Evolutionary conservation across 2,329 filamentous ascomycete species (phyloP).

Genomic region (Penicillium sp.): DNA sequence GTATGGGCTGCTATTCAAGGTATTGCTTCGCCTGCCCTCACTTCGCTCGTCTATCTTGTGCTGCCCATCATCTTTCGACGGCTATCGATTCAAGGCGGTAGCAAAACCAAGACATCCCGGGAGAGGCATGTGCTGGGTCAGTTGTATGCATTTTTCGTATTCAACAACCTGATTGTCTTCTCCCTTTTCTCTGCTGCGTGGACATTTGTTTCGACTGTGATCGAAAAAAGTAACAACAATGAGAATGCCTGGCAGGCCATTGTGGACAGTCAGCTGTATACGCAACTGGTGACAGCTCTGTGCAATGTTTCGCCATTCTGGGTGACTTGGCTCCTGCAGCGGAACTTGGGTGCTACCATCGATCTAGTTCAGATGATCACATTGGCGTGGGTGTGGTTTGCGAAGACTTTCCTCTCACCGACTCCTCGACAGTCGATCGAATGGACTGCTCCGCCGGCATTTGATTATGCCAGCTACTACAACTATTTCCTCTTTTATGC

Average conservation of each 20-base stretch:
- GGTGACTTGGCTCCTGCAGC: constrained; percentile 90
- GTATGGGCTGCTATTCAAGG: constrained; percentile 91
- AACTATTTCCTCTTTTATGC: constrained; percentile 97
- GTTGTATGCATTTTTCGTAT: constrained; percentile 92
- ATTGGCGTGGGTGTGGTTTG: constrained; percentile 81
- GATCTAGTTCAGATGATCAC: constrained; percentile 90
- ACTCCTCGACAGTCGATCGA: constrained; percentile 92
- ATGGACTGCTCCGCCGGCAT: constrained; percentile 85
- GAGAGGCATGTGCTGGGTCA: constrained; percentile 90
- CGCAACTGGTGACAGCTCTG: constrained; percentile 71
- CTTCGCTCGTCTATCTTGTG: constrained; percentile 82
- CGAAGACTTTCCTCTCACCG: constrained; percentile 80
- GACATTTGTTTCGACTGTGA: constrained; percentile 69
- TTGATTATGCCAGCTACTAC: constrained; percentile 96
- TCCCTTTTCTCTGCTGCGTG: constrained; percentile 87
- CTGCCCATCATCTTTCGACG: constrained; percentile 91
- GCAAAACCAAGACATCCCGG: constrained; percentile 87
- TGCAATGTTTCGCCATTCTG: constrained; percentile 87
- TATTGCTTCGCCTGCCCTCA: constrained; percentile 85
- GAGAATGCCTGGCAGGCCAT: constrained; percentile 72
- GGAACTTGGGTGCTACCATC: constrained; percentile 89
- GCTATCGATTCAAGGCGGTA: constrained; percentile 79
- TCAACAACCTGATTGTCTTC: constrained; percentile 96
- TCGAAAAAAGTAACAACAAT: constrained; percentile 61
- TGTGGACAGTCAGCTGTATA: constrained; percentile 64